Conservation (phyloP, 768 basidiomycete genomes). For the Phlebiopsis flavidoalba region DNA sequence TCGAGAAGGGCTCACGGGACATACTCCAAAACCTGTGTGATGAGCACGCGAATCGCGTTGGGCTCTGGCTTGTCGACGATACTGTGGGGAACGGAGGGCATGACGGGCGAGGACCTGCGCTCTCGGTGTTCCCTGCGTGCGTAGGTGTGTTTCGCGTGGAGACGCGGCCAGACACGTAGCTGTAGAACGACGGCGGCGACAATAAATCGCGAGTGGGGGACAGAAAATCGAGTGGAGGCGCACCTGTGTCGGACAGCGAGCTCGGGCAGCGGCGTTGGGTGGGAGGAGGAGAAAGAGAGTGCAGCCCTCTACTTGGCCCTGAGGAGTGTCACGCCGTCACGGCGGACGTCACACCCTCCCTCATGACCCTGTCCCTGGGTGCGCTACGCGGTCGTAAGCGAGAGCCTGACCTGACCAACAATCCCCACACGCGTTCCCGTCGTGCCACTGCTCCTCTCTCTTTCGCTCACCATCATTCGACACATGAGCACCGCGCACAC, state of each 20-base stretch:
- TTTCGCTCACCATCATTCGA: not conserved
- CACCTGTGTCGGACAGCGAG: too few species aligned
- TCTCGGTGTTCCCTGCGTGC: not conserved
- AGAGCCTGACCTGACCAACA: not conserved
- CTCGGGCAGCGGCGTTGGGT: not conserved
- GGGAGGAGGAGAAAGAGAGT: not conserved
- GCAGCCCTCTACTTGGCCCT: not conserved
- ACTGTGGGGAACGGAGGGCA: slow-evolving; percentile 15
- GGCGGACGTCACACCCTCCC: not conserved
- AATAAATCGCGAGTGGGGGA: not conserved
- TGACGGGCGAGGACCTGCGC: slow-evolving; percentile 25
- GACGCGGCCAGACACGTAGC: not conserved
- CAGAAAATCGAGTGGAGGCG: not conserved
- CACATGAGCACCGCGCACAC: not conserved
- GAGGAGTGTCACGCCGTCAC: not conserved
- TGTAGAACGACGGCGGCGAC: not conserved
- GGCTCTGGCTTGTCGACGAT: slow-evolving; percentile 22
- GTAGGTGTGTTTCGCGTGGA: not conserved
- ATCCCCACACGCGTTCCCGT: not conserved
- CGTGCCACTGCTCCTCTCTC: not conserved
- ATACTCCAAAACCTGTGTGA: slow-evolving; percentile 53
- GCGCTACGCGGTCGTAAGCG: not conserved
- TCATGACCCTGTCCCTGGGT: not conserved
- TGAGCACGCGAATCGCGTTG: slow-evolving; percentile 38
- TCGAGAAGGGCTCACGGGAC: slow-evolving; percentile 18